Evolutionary conservation across 1,284 basidiomycete genomes (phyloP).

Genomic region (Malassezia japonica): DNA sequence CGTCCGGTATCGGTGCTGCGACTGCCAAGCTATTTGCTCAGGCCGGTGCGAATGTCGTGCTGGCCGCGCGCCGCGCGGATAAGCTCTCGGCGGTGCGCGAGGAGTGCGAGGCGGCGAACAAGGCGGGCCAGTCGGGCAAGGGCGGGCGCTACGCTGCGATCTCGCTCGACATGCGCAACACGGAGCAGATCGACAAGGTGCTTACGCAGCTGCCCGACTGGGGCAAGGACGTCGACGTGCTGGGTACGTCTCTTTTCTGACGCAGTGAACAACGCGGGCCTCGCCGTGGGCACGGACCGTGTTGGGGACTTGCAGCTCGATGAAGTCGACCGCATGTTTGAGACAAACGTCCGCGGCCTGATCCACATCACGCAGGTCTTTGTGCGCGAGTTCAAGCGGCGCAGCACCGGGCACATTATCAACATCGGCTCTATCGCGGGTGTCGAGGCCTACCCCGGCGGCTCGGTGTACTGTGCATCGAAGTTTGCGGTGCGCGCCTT

Average conservation of each 20-base stretch:
- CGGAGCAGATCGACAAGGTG: constrained; percentile 24
- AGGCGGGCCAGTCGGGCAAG: constrained; percentile 60
- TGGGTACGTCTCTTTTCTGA: constrained; percentile 5
- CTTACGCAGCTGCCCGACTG: constrained; percentile 32
- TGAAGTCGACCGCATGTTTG: constrained; percentile 72
- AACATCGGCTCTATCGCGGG: constrained; percentile 91
- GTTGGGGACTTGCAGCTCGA: constrained; percentile 66
- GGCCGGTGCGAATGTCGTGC: constrained; percentile 50
- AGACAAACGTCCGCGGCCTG: constrained; percentile 82
- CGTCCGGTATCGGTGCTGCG: constrained; percentile 63
- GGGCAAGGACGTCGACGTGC: constrained; percentile 38
- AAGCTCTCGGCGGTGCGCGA: constrained; percentile 41
- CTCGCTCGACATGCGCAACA: constrained; percentile 35
- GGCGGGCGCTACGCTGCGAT: constrained; percentile 37
- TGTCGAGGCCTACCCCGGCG: constrained; percentile 67
- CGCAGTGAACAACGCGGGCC: constrained; percentile 54
- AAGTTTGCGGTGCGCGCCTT: constrained; percentile 86
- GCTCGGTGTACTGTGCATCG: constrained; percentile 51
- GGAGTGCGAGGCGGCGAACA: constrained; percentile 61
- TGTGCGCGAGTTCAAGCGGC: constrained; percentile 62
- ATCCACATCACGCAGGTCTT: constrained; percentile 68
- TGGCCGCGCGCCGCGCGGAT: constrained; percentile 49
- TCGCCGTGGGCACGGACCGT: constrained; percentile 67
- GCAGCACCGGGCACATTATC: constrained; percentile 80
- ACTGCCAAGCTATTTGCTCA: constrained; percentile 33